A percentile compares a stretch with the other conserved stretches of the same genome.
Evolutionary conservation across 2,329 filamentous ascomycete genomes (phyloP).

Genomic region (Metarhizium guizhouense): DNA sequence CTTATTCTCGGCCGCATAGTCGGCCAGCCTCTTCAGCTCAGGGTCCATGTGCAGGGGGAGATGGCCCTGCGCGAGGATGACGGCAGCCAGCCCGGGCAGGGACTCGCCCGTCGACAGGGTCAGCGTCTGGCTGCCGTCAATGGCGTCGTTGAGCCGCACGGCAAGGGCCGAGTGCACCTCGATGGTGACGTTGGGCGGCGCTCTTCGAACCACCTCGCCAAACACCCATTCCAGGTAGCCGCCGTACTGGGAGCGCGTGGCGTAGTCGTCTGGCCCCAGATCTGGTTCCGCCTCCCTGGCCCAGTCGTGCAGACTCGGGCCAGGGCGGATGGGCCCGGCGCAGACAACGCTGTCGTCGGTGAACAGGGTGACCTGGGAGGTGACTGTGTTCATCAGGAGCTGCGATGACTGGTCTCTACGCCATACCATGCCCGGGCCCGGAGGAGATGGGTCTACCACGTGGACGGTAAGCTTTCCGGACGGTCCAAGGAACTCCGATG

Average conservation of each 20-base stretch:
- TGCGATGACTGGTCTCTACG: conserved; percentile 5
- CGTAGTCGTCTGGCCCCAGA: conserved; percentile 5
- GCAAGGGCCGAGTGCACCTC: not conserved
- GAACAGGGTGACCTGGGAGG: conserved; percentile 6
- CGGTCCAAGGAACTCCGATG: not conserved
- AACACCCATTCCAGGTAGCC: conserved; percentile 6
- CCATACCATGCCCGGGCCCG: conserved; percentile 3
- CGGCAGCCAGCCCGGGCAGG: not conserved
- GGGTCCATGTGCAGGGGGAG: not conserved
- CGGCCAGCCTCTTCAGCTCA: conserved; percentile 1
- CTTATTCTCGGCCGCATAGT: not conserved
- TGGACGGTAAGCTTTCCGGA: conserved; percentile 1
- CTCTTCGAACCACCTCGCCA: conserved; percentile 1
- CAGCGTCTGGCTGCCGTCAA: conserved; percentile 2
- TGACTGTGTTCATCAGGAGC: conserved; percentile 7
- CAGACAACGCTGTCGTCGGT: conserved; percentile 5
- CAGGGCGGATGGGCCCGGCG: conserved; percentile 3
- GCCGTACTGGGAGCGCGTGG: conserved; percentile 4
- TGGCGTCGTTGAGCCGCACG: not conserved
- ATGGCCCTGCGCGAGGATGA: conserved; percentile 5
- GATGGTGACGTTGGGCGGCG: conserved; percentile 1
- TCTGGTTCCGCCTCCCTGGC: not conserved
- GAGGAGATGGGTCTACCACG: conserved; percentile 2
- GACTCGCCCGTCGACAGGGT: conserved; percentile 1
- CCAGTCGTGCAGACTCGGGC: conserved; percentile 6